Percentiles rank a stretch among this genome's conserved stretches.
Evolutionary conservation across 2,329 filamentous ascomycete species (phyloP).

Genomic region (Paecilomyces formosus): DNA sequence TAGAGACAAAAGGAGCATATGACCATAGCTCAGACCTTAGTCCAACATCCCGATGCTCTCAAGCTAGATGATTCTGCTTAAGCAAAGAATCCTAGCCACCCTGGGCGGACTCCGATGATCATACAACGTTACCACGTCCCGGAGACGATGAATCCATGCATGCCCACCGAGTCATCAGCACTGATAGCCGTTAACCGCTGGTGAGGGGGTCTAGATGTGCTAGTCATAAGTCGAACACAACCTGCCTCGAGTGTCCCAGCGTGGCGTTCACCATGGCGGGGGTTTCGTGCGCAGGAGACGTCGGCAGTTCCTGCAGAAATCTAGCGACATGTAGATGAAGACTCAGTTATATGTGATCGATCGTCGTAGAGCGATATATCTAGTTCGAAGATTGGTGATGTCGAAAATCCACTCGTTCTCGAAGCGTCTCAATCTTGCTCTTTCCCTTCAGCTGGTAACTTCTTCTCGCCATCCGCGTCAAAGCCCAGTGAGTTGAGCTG

Average conservation of each 20-base stretch:
- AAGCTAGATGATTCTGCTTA: neutral
- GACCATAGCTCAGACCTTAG: neutral
- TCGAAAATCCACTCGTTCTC: neutral
- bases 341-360: neutral
- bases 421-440: neutral
- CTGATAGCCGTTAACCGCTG: neutral
- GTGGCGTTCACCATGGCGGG: neutral
- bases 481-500: conserved; percentile 83
- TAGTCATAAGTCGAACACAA: neutral
- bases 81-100: neutral
- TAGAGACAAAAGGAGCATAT: neutral
- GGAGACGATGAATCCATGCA: neutral
- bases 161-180: neutral
- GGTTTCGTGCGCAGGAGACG: neutral
- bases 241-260: neutral
- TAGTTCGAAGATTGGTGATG: neutral
- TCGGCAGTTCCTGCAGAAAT: neutral
- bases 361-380: neutral
- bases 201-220: neutral
- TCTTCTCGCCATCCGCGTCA: conserved; percentile 65
- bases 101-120: neutral
- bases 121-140: neutral
- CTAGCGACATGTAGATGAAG: neutral
- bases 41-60: neutral
- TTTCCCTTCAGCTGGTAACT: conserved; percentile 17